Base-by-base conservation (phyloP, 148 eudicot genomes). In the Camellia granthamiana region DNA sequence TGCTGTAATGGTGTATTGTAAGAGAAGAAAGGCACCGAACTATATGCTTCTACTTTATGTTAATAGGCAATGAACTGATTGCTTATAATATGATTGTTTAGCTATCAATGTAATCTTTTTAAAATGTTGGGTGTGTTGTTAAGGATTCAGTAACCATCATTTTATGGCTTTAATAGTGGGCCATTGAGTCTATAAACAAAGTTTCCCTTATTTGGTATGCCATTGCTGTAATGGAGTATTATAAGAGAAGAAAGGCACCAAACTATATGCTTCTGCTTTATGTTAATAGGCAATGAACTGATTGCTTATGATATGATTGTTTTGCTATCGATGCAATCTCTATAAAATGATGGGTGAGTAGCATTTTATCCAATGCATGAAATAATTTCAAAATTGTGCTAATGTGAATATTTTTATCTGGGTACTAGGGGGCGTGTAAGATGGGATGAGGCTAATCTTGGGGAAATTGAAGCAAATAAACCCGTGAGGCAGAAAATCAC, bases 401-500 rank as follows among this genome's bases (percentile, higher is more conserved):
- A 44, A 66, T 83, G 12, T 47, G 49, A 13, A 73, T 55, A 55
- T 82, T 72, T 66, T 62, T 61, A 84, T 55, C 77, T 68, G 60
- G 70, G 83, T 80, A 86, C 78, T 79, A 90, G 91, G 84, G 87
- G 92, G 80, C 89, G 84, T 73, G 97, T 95, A 74, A 87, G 81
- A 82, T 95, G 98, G 98, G 84, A 95, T 88, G 98, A 95, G 78
- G 87, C 82, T 41, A 95, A 95, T 83, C 79, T 95, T 78, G 95
- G 81, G 19, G 96, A 95, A 44, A 95, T 95, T 77, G 98, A 95
- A 89, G 92, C 85, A 83, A 90, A 91, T 76, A 95, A 95, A 85
- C 98, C 98, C 23, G 97, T 90, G 44, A 93, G 98, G 80, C 97
- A 95, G 88, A 95, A 95, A 84, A 93, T 93, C 66, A 95, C 96